Evolutionary conservation across 2,329 filamentous ascomycete species (phyloP).

Genomic region (Penicillium sp.): DNA sequence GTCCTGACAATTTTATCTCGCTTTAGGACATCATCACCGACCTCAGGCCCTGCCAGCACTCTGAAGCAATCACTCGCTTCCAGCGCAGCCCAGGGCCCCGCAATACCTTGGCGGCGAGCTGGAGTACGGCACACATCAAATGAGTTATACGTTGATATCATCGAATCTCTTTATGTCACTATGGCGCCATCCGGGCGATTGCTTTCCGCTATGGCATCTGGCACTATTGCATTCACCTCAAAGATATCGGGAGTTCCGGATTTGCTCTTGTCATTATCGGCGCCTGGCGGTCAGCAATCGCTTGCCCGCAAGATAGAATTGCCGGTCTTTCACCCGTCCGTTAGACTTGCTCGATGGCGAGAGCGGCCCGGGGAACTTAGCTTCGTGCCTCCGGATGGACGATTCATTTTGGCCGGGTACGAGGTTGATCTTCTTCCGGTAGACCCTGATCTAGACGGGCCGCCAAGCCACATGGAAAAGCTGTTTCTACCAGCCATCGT

Average conservation of each 20-base stretch:
- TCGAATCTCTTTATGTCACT: slow-evolving; percentile 83
- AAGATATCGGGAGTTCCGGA: slow-evolving; percentile 95
- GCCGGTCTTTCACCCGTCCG: slow-evolving; percentile 94
- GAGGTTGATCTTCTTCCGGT: slow-evolving; percentile 84
- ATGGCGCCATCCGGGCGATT: slow-evolving; percentile 85
- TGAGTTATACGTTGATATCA: slow-evolving; percentile 91
- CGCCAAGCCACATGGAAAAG: slow-evolving; percentile 52
- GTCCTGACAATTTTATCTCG: neutral
- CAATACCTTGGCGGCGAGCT: slow-evolving; percentile 81
- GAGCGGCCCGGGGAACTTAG: slow-evolving; percentile 86
- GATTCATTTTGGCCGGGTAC: slow-evolving; percentile 89
- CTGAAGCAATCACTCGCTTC: slow-evolving; percentile 39
- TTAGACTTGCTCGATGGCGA: slow-evolving; percentile 82
- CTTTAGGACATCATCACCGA: slow-evolving; percentile 37
- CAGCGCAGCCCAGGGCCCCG: slow-evolving; percentile 39
- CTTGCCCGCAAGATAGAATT: slow-evolving; percentile 71
- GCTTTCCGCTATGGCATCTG: slow-evolving; percentile 79
- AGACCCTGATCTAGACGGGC: slow-evolving; percentile 53
- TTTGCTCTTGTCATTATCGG: slow-evolving; percentile 71
- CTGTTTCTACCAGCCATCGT: slow-evolving; percentile 77
- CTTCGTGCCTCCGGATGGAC: slow-evolving; percentile 90
- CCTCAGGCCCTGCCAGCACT: slow-evolving; percentile 36
- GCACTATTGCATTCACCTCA: slow-evolving; percentile 88
- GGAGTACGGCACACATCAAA: slow-evolving; percentile 96
- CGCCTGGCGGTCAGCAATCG: slow-evolving; percentile 73